Evolutionary conservation across 1,139 yeast species (phyloP).

Genomic region (Yamadazyma mexicana): DNA sequence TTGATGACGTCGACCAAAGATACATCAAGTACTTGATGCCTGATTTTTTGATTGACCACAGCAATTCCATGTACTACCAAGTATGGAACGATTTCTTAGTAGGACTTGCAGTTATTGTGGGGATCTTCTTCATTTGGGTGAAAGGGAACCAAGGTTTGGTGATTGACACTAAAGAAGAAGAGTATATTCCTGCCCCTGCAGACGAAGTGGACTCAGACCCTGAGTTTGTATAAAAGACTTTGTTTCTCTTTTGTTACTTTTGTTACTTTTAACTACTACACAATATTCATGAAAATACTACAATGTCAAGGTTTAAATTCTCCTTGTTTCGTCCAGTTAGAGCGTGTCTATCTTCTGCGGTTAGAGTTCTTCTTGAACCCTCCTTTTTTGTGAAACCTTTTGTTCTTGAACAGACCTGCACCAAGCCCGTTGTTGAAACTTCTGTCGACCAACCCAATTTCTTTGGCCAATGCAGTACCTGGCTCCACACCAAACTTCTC

Average conservation of each 20-base stretch:
- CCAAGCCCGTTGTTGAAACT: slow-evolving; percentile 24
- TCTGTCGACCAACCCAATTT: slow-evolving; percentile 55
- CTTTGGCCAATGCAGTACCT: slow-evolving; percentile 66
- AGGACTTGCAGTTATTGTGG: slow-evolving; percentile 4
- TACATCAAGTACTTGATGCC: slow-evolving; percentile 2
- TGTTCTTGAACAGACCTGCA: slow-evolving; percentile 17
- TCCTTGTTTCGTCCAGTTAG: too few relatives aligned
- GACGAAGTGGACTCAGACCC: slow-evolving; percentile 2
- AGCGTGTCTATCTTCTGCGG: neutral
- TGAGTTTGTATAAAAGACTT: neutral
- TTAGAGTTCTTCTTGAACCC: neutral
- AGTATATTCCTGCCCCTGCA: slow-evolving; percentile 8
- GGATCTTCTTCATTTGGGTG: slow-evolving; percentile 36
- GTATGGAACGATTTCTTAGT: slow-evolving; percentile 2
- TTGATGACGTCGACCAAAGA: slow-evolving; percentile 3
- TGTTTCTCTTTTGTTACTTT: too few relatives aligned
- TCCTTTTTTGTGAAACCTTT: slow-evolving; percentile 13
- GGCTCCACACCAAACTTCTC: slow-evolving; percentile 82
- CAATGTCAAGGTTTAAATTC: too few relatives aligned
- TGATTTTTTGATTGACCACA: slow-evolving; percentile 6
- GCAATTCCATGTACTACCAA: neutral
- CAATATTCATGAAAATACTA: neutral
- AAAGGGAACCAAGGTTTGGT: slow-evolving; percentile 35
- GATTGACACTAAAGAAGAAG: slow-evolving; percentile 1
- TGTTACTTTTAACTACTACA: neutral